Conservation (phyloP, 306 rosid species). For the Pterocarpus macrocarpus region DNA sequence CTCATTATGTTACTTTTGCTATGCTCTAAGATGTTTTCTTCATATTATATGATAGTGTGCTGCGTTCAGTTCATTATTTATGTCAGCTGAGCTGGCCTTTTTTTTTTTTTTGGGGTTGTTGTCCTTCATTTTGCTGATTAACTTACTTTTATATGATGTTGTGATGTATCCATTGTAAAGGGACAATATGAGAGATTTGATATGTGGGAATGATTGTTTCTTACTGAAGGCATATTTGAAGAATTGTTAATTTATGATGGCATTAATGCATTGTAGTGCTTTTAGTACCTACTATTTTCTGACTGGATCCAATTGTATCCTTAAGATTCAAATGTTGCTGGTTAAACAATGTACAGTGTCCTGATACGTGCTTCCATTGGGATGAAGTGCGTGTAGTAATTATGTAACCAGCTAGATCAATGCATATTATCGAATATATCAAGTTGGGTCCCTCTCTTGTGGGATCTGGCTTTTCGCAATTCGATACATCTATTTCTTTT, state of each 20-base stretch:
- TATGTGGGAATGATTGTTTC: background rate
- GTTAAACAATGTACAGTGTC: conserved; percentile 39
- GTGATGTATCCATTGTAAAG: background rate
- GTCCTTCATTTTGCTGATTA: background rate
- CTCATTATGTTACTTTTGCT: background rate
- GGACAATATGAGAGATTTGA: background rate
- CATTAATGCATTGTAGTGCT: background rate
- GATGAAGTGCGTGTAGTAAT: conserved; percentile 13
- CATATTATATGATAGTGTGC: background rate
- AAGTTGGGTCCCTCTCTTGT: conserved; percentile 46
- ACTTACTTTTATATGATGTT: background rate
- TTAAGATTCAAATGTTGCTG: conserved; percentile 40
- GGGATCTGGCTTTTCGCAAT: conserved; percentile 54
- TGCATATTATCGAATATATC: conserved; percentile 41
- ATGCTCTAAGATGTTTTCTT: background rate
- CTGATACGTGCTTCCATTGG: conserved; percentile 29
- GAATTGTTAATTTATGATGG: background rate
- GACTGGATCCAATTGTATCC: background rate
- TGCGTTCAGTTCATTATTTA: background rate
- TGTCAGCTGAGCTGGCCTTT: background rate
- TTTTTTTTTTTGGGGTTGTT: background rate
- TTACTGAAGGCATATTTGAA: background rate
- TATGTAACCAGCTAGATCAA: conserved; percentile 51
- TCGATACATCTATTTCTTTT: conserved; percentile 38
- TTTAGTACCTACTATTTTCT: background rate